A percentile compares a stretch with the other conserved stretches of the same genome.
These are phyloP conservation scores for Arabidopsis thaliana DNA, from an alignment of 345 rosid genomes.

Conservation along the genomic window TAIR10.1 NC_003076.8:20041001-20041500, in stretches of 20 bases:
- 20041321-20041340: slow-evolving; percentile 98
- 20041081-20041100: neutral
- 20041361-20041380: slow-evolving; percentile 95
- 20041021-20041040: neutral
- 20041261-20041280: slow-evolving; percentile 25
- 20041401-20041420: slow-evolving; percentile 28
- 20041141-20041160: neutral
- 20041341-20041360: slow-evolving; percentile 93
- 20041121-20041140: neutral
- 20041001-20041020: slow-evolving; percentile 21
- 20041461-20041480: slow-evolving; percentile 99
- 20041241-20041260: slow-evolving; percentile 21
- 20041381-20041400: slow-evolving; percentile 83
- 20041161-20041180: neutral
- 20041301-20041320: slow-evolving; percentile 89
- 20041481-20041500: slow-evolving; percentile 95
- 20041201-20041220: slow-evolving; percentile 6
- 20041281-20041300: slow-evolving; percentile 77
- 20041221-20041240: slow-evolving; percentile 19
- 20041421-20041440: slow-evolving; percentile 18
- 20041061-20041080: neutral
- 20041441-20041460: slow-evolving; percentile 16
- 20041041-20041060: neutral
- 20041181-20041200: neutral
- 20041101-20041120: neutral